A percentile compares a stretch with the other conserved stretches of the same genome.
These are phyloP conservation scores for Komagataella phaffii DNA, from an alignment of 805 yeast species.

Conservation along the genomic window DNA sequence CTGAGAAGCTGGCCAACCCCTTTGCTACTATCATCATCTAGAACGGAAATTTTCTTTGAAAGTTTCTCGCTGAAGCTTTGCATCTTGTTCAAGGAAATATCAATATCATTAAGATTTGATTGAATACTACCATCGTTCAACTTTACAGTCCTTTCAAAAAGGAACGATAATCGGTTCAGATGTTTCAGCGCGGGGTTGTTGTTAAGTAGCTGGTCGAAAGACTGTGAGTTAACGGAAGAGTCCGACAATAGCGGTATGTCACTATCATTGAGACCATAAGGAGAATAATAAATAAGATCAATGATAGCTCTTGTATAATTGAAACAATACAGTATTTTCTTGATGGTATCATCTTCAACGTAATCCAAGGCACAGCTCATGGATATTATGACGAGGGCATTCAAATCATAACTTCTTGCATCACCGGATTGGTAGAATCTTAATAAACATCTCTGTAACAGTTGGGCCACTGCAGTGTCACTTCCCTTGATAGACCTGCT, in stretches of 20 bases:
- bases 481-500: conserved; percentile 10
- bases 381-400: background rate
- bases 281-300: conserved; percentile 1
- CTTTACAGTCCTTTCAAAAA: conserved; percentile 14
- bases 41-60: conserved; percentile 3
- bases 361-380: background rate
- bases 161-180: conserved; percentile 31
- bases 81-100: conserved; percentile 12
- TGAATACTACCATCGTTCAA: conserved; percentile 5
- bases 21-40: conserved; percentile 4
- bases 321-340: background rate
- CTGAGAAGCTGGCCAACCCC: conserved; percentile 15
- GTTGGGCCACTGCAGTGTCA: conserved; percentile 6
- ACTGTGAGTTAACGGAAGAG: background rate
- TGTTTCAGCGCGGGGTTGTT: conserved; percentile 30
- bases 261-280: conserved; percentile 1
- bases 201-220: background rate
- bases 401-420: conserved; percentile 1
- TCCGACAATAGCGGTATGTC: background rate
- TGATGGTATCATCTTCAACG: background rate
- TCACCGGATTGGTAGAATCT: conserved; percentile 1
- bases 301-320: background rate
- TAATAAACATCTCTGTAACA: conserved; percentile 6
- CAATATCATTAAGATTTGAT: conserved; percentile 8
- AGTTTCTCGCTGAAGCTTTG: conserved; percentile 16